Evolutionary conservation across 495 filamentous ascomycete genomes (phyloP).

Genomic region (Hypoxylon fuscum): DNA sequence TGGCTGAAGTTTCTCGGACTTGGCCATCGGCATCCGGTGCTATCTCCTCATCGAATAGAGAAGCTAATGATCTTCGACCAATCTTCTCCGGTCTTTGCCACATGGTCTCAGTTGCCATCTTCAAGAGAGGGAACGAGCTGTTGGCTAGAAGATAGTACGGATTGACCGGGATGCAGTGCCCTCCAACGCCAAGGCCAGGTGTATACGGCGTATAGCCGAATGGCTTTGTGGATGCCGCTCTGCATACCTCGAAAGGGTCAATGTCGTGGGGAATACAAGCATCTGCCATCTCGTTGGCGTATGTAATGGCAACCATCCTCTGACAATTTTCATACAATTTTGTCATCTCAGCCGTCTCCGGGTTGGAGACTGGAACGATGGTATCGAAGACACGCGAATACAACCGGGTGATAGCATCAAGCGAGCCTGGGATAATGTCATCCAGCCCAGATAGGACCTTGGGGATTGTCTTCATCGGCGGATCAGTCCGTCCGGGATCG

Average conservation of each 20-base stretch:
- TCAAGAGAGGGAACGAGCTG: conserved; percentile 44
- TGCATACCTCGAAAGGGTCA: conserved; percentile 49
- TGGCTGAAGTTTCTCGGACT: not conserved
- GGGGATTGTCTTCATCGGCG: conserved; percentile 41
- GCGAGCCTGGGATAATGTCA: conserved; percentile 43
- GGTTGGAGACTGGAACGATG: conserved; percentile 48
- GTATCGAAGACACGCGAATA: conserved; percentile 46
- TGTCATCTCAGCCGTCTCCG: conserved; percentile 54
- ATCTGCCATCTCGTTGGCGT: conserved; percentile 55
- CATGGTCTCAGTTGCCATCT: conserved; percentile 46
- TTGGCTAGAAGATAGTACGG: conserved; percentile 51
- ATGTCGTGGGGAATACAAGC: conserved; percentile 49
- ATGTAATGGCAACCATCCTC: conserved; percentile 51
- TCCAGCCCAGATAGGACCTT: conserved; percentile 51
- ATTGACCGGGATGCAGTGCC: conserved; percentile 54
- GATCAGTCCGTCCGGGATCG: conserved; percentile 47
- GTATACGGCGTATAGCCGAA: conserved; percentile 50
- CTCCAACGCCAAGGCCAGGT: conserved; percentile 49
- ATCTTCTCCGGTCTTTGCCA: conserved; percentile 43
- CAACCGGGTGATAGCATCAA: conserved; percentile 41
- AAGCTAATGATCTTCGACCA: conserved; percentile 24
- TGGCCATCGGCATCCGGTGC: not conserved
- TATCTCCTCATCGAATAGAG: conserved; percentile 15
- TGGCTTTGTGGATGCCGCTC: conserved; percentile 51
- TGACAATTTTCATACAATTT: conserved; percentile 57